Conservation (phyloP, 139 green algal species). For the Chlorella sp. region DNA sequence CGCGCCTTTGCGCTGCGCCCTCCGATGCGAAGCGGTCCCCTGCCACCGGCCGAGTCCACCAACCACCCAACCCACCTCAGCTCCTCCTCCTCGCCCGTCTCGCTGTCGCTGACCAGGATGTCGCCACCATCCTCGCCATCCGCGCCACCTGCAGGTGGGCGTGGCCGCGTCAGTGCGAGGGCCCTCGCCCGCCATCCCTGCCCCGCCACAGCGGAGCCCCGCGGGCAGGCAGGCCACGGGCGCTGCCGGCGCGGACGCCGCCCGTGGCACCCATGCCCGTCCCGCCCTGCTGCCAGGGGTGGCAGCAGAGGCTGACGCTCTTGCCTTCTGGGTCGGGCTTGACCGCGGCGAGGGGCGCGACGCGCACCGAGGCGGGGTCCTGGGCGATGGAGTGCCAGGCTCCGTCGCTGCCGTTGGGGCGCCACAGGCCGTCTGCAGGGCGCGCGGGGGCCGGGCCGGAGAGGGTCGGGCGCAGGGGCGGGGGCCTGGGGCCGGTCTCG, state of each 20-base stretch:
- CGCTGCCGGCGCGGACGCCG: neutral
- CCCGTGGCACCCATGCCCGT: neutral
- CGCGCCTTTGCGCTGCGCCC: too few relatives aligned
- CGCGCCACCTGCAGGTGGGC: too few relatives aligned
- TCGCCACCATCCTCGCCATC: neutral
- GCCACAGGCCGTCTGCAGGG: constrained; percentile 54
- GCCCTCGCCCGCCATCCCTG: too few relatives aligned
- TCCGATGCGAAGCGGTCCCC: too few relatives aligned
- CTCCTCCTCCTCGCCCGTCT: constrained; percentile 34
- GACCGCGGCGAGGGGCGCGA: neutral
- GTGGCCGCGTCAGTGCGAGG: too few relatives aligned
- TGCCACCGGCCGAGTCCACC: too few relatives aligned
- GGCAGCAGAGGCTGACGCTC: neutral
- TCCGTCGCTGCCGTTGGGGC: constrained; percentile 32
- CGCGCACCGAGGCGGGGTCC: constrained; percentile 13
- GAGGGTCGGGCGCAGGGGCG: too few relatives aligned
- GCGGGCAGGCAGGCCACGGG: too few relatives aligned
- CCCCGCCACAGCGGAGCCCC: too few relatives aligned
- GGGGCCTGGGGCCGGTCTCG: too few relatives aligned
- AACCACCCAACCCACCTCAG: too few relatives aligned
- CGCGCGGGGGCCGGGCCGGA: too few relatives aligned
- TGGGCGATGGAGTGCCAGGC: constrained; percentile 19
- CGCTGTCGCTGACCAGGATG: constrained; percentile 12
- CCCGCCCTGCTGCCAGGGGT: neutral
- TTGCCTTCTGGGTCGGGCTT: constrained; percentile 9